Evolutionary conservation across 108 stramenopile species (phyloP), one percentile per base, ranked within the genome.

Genomic region (Pelagomonas calceolata): DNA sequence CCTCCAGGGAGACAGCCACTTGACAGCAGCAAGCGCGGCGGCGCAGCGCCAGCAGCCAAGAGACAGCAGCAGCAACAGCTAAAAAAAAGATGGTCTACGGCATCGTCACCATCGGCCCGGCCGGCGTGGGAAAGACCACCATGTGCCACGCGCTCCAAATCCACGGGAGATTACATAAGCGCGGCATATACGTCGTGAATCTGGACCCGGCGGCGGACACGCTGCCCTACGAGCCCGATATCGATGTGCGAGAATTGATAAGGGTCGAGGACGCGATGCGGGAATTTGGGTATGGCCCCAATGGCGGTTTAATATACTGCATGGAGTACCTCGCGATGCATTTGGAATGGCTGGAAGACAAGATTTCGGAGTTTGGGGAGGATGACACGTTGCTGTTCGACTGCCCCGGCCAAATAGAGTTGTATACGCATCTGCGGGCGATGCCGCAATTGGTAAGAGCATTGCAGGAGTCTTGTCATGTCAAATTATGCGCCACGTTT

Each of bases 311-410:
- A 64, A 76, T 99, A 0, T 98, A 96, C 71, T 98, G 98, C 78
- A 98, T 98, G 95, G 98, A 99, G 77, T 96, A 97, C 80, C 74
- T 99, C 35, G 64, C 96, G 46, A 86, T 92, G 44, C 94, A 96
- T 70, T 76, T 96, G 73, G 98, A 98, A 66, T 98, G 96, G 98
- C 76, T 99, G 31, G 75, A 94, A 44, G 92, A 92, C 32, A 66
- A 86, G 32, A 73, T 95, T 66, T 87, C 92, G 44, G 68, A 69
- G 1, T 94, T 89, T 72, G 95, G 86, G 21, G 98, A 99, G 17
- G 98, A 95, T 60, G 95, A 98, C 69, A 97, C 97, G 78, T 68
- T 98, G 30, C 81, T 99, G n/a, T 76, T 99, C 32, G 98, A 99
- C 82, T 99, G 98, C 82, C 96, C 98, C 12, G 98, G 98, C 3